Base-by-base conservation (phyloP, 495 filamentous ascomycete genomes). In the Tuber magnatum region DNA sequence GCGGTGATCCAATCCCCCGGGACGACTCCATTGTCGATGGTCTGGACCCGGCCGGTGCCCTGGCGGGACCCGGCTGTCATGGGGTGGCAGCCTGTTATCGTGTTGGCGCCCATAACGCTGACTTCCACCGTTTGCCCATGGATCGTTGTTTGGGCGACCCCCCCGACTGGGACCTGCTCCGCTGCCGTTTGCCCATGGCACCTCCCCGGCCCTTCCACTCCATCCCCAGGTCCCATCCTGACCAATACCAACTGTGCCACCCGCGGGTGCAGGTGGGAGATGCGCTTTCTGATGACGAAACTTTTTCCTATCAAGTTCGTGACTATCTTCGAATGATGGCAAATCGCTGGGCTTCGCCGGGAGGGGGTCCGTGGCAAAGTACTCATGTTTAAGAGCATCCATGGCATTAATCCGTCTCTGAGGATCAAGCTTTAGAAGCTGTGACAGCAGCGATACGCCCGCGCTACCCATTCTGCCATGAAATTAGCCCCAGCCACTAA, bases 301-400 rank as follows among this genome's bases (percentile, higher is more conserved):
- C 82, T 93, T 94, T 74, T 93, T 89, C 46, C 95, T 90, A 81
- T 99, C 95, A 35, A 98, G 86, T 84, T 99, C 95, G 84, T 99
- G 95, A 28, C 93, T 97, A 77, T 98, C 96, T 77, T 95, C 91
- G 78, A 96, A 98, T 28, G 85, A 87, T 35, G 95, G 95, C 35
- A 99, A 85, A 46, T 98, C 94, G 75, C 90, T 88, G 6, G 94
- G 91, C 71, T 86, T 87, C 28, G 93, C 90, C 16, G 95, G 96
- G n/a, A 89, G 86, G 32, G 95, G 96, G 5, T 87, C 83, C 28
- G 86, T 91, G 65, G 86, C 88, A 83, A 99, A 99, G 83, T 97
- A 99, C 12, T 92, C 91, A 83, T 99, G 95, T 77, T 94, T 88
- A 24, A 98, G 85, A 22, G 95, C 96, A 85, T 99, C 95, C 28